Base-by-base conservation (phyloP, 2,329 filamentous ascomycete species). In the Balansia obtecta region DNA sequence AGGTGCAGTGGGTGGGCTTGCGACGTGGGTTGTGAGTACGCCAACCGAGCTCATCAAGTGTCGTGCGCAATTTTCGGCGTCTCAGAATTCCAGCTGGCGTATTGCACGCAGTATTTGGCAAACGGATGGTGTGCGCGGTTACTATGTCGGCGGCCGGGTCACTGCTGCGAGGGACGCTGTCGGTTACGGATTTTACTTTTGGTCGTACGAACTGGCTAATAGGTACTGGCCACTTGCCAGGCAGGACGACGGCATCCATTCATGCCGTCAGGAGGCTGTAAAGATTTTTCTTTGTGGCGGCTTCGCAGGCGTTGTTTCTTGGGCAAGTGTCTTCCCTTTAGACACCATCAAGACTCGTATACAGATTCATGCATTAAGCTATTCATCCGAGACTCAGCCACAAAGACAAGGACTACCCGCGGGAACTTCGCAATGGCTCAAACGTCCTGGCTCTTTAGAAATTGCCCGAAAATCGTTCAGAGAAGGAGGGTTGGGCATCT, bases 181-280 rank as follows among this genome's bases (percentile, higher is more conserved):
- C 50, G 91, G 91, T n/a, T 97, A 96, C 68, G 91, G 90, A 0
- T 96, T 96, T 66, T 97, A 96, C 63, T 97, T 97, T 65, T 95
- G 86, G 86, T 85, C 85, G 1, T 97, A 96, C 62, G 86, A 94
- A 66, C 70, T 90, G 52, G 80, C 75, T 55, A 88, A 84, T 55
- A 75, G 79, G 37, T 70, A 72, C 49, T 72, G 82, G 65, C 70
- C 70, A 16, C 68, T 68, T 27, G 27, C 56, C 52, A 52, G 9
- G 40, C 51, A 15, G 52, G 52, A 11, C 27, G 49, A 57, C 13
- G 56, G 57, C 11, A 37, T 4, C 20, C 52, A 57, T 2, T 60
- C 60, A 0, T 51, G 63, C 43, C 58, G 67, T 12, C 65, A 75
- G 18, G 74, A 68, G 48, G 77, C 82, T 1, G 68, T 77, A 37